Evolutionary conservation across 192 early-diverging fungal genomes (phyloP), one percentile per base, ranked within the genome.

Genomic region (Dissophora globulifera): DNA sequence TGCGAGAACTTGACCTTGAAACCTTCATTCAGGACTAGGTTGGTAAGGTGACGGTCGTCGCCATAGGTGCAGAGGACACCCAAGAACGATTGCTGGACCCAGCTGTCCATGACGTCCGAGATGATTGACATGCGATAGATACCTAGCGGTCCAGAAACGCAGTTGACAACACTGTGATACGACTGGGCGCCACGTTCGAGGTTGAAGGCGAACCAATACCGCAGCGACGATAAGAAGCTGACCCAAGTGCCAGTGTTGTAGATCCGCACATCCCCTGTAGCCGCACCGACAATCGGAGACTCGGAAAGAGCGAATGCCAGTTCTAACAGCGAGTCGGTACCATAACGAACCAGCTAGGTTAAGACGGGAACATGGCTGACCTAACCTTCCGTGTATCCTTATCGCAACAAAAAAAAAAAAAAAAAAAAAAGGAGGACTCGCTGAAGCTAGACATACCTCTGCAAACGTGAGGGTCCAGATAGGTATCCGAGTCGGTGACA

Each of bases 171-270:
- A 32, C 82, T 75, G 45, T 85, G 78, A 56, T 83, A 88, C 9
- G 83, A 85, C 30, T 89, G 88, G 0, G 85, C 85, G 4, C 86
- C 85, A 42, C 88, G 78, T 58, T 89, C 88, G 23, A 89, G 83
- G 75, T 89, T 89, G 47, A 89, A 89, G 3, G 88, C 88, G 64
- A 89, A 83, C 85, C 84, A 84, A 57, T 89, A 89, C 5, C 88
- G 84, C 17, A 89, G 61, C 10, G 83, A 84, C 1, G 88, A 89
- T 46, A 89, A 52, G 58, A 88, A 87, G 8, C 88, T 88, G 43
- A 89, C 50, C 50, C 86, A 59, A 10, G 82, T 83, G 0, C 70
- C 80, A 12, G 69, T 78, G 49, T 89, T 89, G 67, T 82, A 86
- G 23, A 89, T 89, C 12, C 85, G 70, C 3, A 83, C 70, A 58